Base-by-base conservation (phyloP, 768 basidiomycete genomes). In the Sarcodon aspratus region DNA sequence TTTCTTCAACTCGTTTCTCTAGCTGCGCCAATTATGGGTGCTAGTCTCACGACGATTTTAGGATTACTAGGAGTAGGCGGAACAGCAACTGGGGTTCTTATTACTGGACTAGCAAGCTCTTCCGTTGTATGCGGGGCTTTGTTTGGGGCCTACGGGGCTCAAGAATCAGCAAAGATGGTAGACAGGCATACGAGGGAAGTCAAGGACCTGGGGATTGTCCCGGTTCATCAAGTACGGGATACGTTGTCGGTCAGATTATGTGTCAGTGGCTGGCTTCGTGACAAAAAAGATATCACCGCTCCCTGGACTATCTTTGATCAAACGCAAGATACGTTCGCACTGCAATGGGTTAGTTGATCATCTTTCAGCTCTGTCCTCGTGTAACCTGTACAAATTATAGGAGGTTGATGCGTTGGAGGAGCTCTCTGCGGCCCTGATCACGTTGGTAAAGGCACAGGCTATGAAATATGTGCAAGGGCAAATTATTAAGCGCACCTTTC, bases 21-120 rank as follows among this genome's bases (percentile, higher is more conserved):
- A 9, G 78, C 76, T 3, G 78, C 78, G 9, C 78, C 77, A 11
- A 54, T 79, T 0, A 72, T 80, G 6, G 76, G 76, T n/a, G 76
- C 75, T 12, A 74, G 70, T 3, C 67, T 76, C 13, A 63, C 68
- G 2, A 69, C 70, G 13, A 54, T 77, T 6, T 61, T 79, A 8
- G 73, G 74, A 1, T 70, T 69, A 61, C 56, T 78, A 1, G 78
- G 78, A 0, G 57, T 79, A 9, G 76, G 78, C 31, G 77, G 77
- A 1, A 75, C 76, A 2, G 65, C 72, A 8, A 65, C 69, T 8
- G 75, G 76, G 5, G 55, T 77, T 48, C 61, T 78, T 10, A 73
- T 74, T 3, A 75, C 65, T 45, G 77, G 74, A 6, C 65, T 79
- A 7, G 78, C 78, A 6, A 68, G 76, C 18, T 78, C 76, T 1